Conservation (phyloP, 306 rosid genomes). For the Rosa lucieae region DNA sequence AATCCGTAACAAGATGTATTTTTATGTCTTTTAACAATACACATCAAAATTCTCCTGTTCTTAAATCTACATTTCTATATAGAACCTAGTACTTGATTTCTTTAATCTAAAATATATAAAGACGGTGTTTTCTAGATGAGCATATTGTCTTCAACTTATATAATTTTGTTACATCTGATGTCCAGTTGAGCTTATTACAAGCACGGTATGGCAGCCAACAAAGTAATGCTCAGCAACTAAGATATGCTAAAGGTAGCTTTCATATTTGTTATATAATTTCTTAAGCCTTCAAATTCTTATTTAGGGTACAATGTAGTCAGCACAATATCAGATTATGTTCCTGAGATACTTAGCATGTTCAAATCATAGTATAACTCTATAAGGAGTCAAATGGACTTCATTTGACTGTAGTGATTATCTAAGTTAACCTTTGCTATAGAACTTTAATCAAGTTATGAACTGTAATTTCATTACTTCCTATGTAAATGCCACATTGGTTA, state of each 20-base stretch:
- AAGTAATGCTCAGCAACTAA: slow-evolving; percentile 42
- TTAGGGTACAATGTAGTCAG: slow-evolving; percentile 10
- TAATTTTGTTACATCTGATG: slow-evolving; percentile 29
- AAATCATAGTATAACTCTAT: slow-evolving; percentile 8
- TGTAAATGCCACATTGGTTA: background rate
- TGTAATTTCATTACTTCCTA: background rate
- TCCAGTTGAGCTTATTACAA: slow-evolving; percentile 62
- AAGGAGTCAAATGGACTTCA: background rate
- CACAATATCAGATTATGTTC: slow-evolving; percentile 8
- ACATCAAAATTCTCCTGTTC: background rate
- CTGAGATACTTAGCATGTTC: slow-evolving; percentile 5
- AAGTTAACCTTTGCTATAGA: background rate
- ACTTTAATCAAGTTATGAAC: background rate
- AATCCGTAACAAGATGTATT: background rate
- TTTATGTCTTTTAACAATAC: background rate
- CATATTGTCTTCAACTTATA: slow-evolving; percentile 22
- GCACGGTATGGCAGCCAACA: slow-evolving; percentile 42
- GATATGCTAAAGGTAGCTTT: slow-evolving; percentile 58
- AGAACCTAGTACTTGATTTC: background rate
- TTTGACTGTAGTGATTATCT: slow-evolving; percentile 7
- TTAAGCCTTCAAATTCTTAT: slow-evolving; percentile 20
- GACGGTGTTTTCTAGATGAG: slow-evolving; percentile 2
- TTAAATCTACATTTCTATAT: background rate
- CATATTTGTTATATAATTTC: slow-evolving; percentile 27
- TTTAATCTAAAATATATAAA: slow-evolving; percentile 16